Conservation (phyloP, 495 filamentous ascomycete genomes). For the Xylaria palmicola region DNA sequence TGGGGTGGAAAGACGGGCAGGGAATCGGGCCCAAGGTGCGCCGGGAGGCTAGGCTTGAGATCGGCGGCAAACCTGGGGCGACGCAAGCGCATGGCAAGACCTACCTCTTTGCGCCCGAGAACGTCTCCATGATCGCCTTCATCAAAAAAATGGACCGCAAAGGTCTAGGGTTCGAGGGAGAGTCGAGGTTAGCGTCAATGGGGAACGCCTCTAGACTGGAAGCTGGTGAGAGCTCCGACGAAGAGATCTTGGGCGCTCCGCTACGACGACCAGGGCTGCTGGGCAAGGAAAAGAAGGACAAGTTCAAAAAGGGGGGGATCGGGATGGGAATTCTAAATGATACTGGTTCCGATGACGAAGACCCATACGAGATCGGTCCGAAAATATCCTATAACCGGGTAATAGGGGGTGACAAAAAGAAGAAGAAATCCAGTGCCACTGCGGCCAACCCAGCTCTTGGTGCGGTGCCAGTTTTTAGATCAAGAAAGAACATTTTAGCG, state of each 20-base stretch:
- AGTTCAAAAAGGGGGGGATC: constrained; percentile 62
- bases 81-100: constrained; percentile 47
- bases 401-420: constrained; percentile 85
- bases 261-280: constrained; percentile 23
- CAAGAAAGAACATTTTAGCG: constrained; percentile 64
- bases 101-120: constrained; percentile 86
- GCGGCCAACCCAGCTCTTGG: constrained; percentile 62
- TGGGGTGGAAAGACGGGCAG: constrained; percentile 96
- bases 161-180: constrained; percentile 77
- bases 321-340: constrained; percentile 92
- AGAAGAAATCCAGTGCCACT: constrained; percentile 59
- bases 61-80: constrained; percentile 39
- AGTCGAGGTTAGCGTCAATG: constrained; percentile 51
- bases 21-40: constrained; percentile 89
- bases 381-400: constrained; percentile 84
- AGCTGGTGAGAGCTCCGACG: constrained; percentile 50
- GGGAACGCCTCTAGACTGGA: constrained; percentile 13
- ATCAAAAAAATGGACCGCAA: constrained; percentile 73
- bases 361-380: constrained; percentile 89
- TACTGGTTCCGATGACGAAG: constrained; percentile 95
- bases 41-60: constrained; percentile 67
- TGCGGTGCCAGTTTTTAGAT: constrained; percentile 72
- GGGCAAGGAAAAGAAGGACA: constrained; percentile 50
- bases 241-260: constrained; percentile 43
- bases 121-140: constrained; percentile 74